Percentiles rank a stretch among this genome's conserved stretches.
Conservation (phyloP, 2,329 filamentous ascomycete genomes). For the Colletotrichum tropicicola region DNA sequence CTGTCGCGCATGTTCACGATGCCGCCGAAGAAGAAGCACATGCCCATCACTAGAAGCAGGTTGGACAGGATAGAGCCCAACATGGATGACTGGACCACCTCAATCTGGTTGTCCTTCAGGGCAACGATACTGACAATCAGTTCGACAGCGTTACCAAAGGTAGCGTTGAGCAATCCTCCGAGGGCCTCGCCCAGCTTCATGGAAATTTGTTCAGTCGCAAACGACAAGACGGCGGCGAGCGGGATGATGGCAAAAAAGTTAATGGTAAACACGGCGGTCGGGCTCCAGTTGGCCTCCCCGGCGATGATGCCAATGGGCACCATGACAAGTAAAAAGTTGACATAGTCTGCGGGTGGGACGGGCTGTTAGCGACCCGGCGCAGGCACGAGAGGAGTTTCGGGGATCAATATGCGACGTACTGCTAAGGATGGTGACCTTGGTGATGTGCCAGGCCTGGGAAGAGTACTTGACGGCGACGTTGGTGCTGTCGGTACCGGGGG, state of each 20-base stretch:
- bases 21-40: conserved; percentile 82
- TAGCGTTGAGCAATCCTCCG: conserved; percentile 79
- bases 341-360: conserved; percentile 55
- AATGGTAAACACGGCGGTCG: conserved; percentile 75
- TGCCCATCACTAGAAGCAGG: conserved; percentile 85
- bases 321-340: conserved; percentile 77
- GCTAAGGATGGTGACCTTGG: conserved; percentile 66
- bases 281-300: conserved; percentile 68
- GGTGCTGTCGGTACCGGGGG: conserved; percentile 60
- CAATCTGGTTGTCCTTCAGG: conserved; percentile 83
- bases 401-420: conserved; percentile 52
- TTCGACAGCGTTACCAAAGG: conserved; percentile 83
- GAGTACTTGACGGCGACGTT: conserved; percentile 55
- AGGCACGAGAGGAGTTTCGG: not conserved
- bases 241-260: conserved; percentile 87
- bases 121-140: conserved; percentile 92
- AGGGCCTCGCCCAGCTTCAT: conserved; percentile 77
- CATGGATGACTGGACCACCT: conserved; percentile 98
- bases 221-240: conserved; percentile 76
- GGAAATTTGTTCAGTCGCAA: conserved; percentile 81
- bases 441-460: conserved; percentile 62
- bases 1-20: conserved; percentile 66
- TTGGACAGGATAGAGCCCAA: conserved; percentile 96
- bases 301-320: conserved; percentile 79
- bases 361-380: conserved; percentile 1